These are phyloP conservation scores for Paraconiothyrium sp. DNA, from an alignment of 2,329 filamentous ascomycete species.

Conservation along the genomic window DNA sequence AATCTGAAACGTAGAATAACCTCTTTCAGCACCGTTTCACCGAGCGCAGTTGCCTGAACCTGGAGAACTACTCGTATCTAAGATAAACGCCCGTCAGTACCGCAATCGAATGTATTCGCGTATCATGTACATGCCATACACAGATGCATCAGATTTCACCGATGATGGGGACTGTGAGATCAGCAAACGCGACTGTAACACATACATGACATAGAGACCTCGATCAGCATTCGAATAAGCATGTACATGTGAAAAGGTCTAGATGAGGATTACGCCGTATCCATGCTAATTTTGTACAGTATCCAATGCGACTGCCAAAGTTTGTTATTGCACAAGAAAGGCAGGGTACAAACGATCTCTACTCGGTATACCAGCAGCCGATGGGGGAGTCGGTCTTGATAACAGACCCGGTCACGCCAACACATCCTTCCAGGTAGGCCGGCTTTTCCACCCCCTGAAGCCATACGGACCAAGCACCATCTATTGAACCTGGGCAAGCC, in stretches of 20 bases:
- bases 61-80: too few species aligned
- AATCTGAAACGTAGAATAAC: too few species aligned
- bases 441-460: slow-evolving; percentile 29
- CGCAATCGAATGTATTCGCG: too few species aligned
- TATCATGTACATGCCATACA: too few species aligned
- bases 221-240: background rate
- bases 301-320: background rate
- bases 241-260: background rate
- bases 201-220: too few species aligned
- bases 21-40: too few species aligned
- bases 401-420: slow-evolving; percentile 4
- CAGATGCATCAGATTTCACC: too few species aligned
- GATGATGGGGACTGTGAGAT: too few species aligned
- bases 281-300: background rate
- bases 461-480: slow-evolving; percentile 50
- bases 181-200: too few species aligned
- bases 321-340: background rate
- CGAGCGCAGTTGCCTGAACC: too few species aligned
- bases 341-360: background rate
- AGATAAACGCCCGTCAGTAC: too few species aligned
- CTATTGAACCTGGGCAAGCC: slow-evolving; percentile 62
- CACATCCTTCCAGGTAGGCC: slow-evolving; percentile 45
- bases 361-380: slow-evolving; percentile 33
- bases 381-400: slow-evolving; percentile 20
- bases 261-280: background rate